Base-by-base conservation (phyloP, 208 protist species). In the Crithidia expoeki region DNA sequence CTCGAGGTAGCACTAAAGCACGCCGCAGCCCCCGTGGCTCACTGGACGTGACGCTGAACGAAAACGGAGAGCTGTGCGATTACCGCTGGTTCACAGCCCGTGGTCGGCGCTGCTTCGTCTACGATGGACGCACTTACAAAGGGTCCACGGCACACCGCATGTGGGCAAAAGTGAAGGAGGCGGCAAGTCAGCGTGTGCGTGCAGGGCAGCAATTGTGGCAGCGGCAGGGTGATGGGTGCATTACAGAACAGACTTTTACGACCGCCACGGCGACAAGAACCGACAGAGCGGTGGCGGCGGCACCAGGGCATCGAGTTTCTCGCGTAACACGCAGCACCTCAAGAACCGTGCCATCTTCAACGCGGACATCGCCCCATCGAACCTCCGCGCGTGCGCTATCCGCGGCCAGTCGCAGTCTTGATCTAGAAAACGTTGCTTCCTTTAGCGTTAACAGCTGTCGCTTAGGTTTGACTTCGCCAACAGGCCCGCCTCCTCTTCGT, bases 81-180 rank as follows among this genome's bases (percentile, higher is more conserved):
- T 70, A 86, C 57, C 66, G 77, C 23, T 96, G 90, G 90, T 91
- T 74, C 59, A 91, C 76, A 6, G 75, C 70, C 19, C 59, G 71
- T 27, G 76, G 86, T 6, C 84, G 83, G 16, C 88, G 90, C 19
- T 70, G 73, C 28, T 73, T 94, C 44, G 81, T 92, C n/a, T 92
- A 93, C 76, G 68, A 84, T 51, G 81, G 84, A 11, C 56, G 40
- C 12, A 89, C 78, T 12, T 94, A 89, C 71, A 86, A 74, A 28
- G 90, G 90, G 17, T 73, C 30, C 11, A 52, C 46, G 17, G 90
- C 88, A 23, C 87, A 94, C 74, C 40, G 65, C 19, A 67, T 94
- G 74, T 96, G 90, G 90, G 68, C 67, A 27, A 68, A 87, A 56
- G 75, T 95, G 42, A 90, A 90, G 66, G 38, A 40, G 23, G 55